A percentile compares a stretch with the other conserved stretches of the same genome.
Evolutionary conservation across 495 filamentous ascomycete genomes (phyloP).

Genomic region (Astrothelium macrocarpum): DNA sequence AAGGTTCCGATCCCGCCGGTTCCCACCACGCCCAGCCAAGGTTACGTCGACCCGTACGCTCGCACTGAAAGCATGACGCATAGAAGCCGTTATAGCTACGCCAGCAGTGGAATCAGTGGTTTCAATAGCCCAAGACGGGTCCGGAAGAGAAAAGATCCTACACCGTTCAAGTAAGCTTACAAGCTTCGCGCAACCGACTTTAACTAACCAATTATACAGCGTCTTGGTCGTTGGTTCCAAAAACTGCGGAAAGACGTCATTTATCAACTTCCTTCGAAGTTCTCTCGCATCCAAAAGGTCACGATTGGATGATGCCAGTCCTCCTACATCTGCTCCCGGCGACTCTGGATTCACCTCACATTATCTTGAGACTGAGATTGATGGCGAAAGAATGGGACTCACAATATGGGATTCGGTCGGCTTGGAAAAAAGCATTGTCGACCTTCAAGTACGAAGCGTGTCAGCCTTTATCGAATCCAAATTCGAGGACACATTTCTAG

Average conservation of each 20-base stretch:
- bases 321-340: constrained; percentile 32
- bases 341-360: constrained; percentile 57
- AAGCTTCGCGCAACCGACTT: background rate
- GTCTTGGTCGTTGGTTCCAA: constrained; percentile 82
- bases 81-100: constrained; percentile 93
- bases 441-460: constrained; percentile 86
- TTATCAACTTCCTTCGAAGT: constrained; percentile 87
- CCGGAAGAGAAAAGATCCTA: constrained; percentile 90
- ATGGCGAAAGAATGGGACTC: constrained; percentile 81
- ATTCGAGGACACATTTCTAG: constrained; percentile 93
- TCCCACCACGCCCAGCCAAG: constrained; percentile 27
- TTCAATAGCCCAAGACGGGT: constrained; percentile 91
- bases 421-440: constrained; percentile 84
- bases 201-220: constrained; percentile 39
- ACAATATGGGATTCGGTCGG: constrained; percentile 95
- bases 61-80: constrained; percentile 92
- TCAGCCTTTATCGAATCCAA: constrained; percentile 90
- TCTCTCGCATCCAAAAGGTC: constrained; percentile 70
- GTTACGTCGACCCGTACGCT: constrained; percentile 59
- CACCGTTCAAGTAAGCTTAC: constrained; percentile 83
- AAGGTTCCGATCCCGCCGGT: constrained; percentile 10
- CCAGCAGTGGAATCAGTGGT: constrained; percentile 70
- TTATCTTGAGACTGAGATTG: constrained; percentile 91
- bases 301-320: constrained; percentile 24
- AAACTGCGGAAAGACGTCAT: constrained; percentile 89